Evolutionary conservation across 768 basidiomycete species (phyloP), one percentile per base, ranked within the genome.

Genomic region (Trametes cingulata): DNA sequence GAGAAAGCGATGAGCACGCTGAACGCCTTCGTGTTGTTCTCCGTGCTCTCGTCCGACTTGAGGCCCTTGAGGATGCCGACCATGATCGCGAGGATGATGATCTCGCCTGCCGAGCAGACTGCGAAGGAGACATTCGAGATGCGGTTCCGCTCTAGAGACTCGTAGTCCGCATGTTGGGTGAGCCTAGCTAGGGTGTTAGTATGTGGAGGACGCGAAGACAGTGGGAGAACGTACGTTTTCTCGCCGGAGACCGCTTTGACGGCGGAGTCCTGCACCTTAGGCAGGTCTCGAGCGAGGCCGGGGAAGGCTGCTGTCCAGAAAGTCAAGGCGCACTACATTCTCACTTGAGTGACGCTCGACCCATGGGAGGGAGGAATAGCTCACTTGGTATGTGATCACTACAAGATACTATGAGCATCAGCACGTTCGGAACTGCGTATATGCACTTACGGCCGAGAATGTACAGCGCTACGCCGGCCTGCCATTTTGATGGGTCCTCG

Each of bases 221-320:
- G 7, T n/a, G 29, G 39, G 14, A n/a, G 15, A 2, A 56, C 76
- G 50, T 48, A 85, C 87, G 75, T 70, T 73, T 86, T 87, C 3
- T 65, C 67, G 9, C 80, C 82, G 8, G 68, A 55, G 41, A 73
- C 71, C 2, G 74, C 76, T 48, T 79, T 71, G 3, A 55, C 58
- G 5, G 77, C 73, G 2, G 86, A 88, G 50, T 77, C 70, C 61
- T 81, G 77, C n/a, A 91, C 82, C 65, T 89, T 84, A 0, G 87
- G 85, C 25, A 90, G 78, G 69, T 91, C 82, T 9, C 83, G 79
- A 22, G 86, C 85, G 15, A 92, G 77, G 17, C 87, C 89, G 0
- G 90, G 88, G 69, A 92, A 91, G 13, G 90, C 90, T 13, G 90
- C 90, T 0, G 87, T 88, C 89, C 88, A 92, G 72, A 91, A 92